phyloP scores from a whole-genome alignment of 75 land plant genomes.

The Cryptomeria japonica region DNA sequence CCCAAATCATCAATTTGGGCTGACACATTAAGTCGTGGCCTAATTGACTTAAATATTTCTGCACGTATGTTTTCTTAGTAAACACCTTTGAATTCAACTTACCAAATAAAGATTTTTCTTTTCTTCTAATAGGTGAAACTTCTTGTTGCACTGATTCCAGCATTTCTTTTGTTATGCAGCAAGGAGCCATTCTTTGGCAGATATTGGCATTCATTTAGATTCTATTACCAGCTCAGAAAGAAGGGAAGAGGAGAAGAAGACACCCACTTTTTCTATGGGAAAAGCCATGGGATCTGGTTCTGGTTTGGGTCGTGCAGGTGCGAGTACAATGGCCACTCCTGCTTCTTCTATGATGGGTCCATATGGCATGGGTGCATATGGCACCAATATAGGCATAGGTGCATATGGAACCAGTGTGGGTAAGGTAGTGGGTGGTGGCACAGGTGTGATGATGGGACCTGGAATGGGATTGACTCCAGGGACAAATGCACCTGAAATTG shows the following conservation, averaged over 20 bases:
- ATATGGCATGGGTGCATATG: constrained; percentile 7
- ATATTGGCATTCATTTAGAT: constrained; percentile 83
- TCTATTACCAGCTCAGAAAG: constrained; percentile 35
- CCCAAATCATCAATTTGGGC: constrained; percentile 98
- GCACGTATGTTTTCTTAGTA: constrained; percentile 63
- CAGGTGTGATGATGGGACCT: constrained; percentile 13
- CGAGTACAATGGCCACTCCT: constrained; percentile 35
- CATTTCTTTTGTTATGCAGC: constrained; percentile 52
- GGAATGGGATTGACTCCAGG: constrained; percentile 18
- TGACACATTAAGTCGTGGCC: constrained; percentile 88
- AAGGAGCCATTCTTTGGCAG: constrained; percentile 70
- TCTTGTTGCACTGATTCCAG: background rate
- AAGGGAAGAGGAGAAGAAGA: constrained; percentile 39
- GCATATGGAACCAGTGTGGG: background rate
- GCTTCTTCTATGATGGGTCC: constrained; percentile 19
- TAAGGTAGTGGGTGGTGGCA: background rate
- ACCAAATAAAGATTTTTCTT: background rate
- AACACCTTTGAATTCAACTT: background rate
- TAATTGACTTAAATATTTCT: constrained; percentile 93
- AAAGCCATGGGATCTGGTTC: constrained; percentile 90
- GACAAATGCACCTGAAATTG: constrained; percentile 18
- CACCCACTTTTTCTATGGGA: constrained; percentile 54
- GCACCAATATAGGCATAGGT: background rate
- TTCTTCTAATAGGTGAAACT: background rate
- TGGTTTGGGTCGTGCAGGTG: constrained; percentile 47